Evolutionary conservation across 768 basidiomycete genomes (phyloP).

Genomic region (Lactifluus pinguis): DNA sequence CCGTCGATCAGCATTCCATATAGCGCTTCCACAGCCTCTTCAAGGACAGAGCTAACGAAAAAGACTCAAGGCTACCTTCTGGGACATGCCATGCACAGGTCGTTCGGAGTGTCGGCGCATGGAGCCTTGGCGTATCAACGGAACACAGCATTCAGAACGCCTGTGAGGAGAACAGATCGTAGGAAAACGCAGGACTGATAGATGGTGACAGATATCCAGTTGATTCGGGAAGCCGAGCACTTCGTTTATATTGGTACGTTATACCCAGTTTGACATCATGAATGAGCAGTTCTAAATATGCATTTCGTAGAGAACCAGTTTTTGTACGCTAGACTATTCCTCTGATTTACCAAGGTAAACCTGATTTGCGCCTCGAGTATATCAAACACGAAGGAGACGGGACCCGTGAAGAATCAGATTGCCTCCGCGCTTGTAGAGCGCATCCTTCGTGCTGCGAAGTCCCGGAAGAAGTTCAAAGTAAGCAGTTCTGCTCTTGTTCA

Average conservation of each 20-base stretch:
- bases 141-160: slow-evolving; percentile 93
- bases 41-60: slow-evolving; percentile 24
- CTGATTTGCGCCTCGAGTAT: slow-evolving; percentile 41
- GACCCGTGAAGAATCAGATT: slow-evolving; percentile 73
- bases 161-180: slow-evolving; percentile 40
- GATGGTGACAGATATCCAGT: slow-evolving; percentile 45
- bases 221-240: slow-evolving; percentile 80
- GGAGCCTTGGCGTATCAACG: slow-evolving; percentile 86
- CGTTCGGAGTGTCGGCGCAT: slow-evolving; percentile 81
- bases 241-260: slow-evolving; percentile 84
- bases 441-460: slow-evolving; percentile 66
- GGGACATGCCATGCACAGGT: slow-evolving; percentile 67
- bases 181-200: neutral
- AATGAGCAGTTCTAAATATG: neutral
- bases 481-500: neutral
- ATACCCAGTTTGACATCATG: neutral
- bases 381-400: slow-evolving; percentile 55
- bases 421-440: slow-evolving; percentile 76
- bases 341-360: neutral
- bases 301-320: slow-evolving; percentile 61
- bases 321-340: slow-evolving; percentile 45
- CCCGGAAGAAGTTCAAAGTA: slow-evolving; percentile 71
- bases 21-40: slow-evolving; percentile 25
- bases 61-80: slow-evolving; percentile 34
- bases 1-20: slow-evolving; percentile 21